Evolutionary conservation across 805 yeast genomes (phyloP).

Genomic region (Maudiozyma pseudohumilis): DNA sequence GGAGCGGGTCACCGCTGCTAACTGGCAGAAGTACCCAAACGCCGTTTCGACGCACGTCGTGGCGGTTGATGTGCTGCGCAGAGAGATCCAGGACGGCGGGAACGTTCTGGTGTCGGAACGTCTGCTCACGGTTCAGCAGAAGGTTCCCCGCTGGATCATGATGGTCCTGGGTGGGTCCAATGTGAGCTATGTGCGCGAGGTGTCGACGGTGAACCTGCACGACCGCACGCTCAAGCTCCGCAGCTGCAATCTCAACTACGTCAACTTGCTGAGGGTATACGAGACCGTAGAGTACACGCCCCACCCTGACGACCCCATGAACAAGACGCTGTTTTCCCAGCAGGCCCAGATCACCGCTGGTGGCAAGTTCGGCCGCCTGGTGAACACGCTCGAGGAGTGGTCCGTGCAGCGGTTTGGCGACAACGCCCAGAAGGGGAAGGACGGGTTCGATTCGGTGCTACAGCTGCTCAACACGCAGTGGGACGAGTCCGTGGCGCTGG

Average conservation of each 20-base stretch:
- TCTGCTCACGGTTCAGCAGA: constrained; percentile 78
- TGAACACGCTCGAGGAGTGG: constrained; percentile 88
- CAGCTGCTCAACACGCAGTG: constrained; percentile 32
- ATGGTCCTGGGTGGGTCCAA: constrained; percentile 71
- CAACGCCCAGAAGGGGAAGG: constrained; percentile 73
- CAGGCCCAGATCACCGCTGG: constrained; percentile 84
- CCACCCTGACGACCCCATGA: constrained; percentile 40
- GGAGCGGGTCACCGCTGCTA: constrained; percentile 92
- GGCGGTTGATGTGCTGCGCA: constrained; percentile 77
- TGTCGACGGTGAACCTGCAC: constrained; percentile 69
- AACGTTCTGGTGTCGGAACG: constrained; percentile 69
- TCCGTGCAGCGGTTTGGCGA: constrained; percentile 78
- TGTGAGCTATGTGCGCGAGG: constrained; percentile 76
- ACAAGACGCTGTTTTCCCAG: constrained; percentile 60
- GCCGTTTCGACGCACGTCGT: constrained; percentile 86
- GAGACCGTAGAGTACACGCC: constrained; percentile 84
- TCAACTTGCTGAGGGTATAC: constrained; percentile 61
- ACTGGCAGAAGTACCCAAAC: constrained; percentile 96
- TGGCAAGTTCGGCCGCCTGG: constrained; percentile 56
- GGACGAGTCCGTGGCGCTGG: constrained; percentile 23
- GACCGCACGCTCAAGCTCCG: constrained; percentile 61
- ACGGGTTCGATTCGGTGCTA: constrained; percentile 78
- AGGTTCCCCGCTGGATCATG: constrained; percentile 74
- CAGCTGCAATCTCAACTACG: constrained; percentile 80
- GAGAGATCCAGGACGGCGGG: constrained; percentile 50